Evolutionary conservation across 108 stramenopile species (phyloP).

Genomic region (Nitzschia putrida): DNA sequence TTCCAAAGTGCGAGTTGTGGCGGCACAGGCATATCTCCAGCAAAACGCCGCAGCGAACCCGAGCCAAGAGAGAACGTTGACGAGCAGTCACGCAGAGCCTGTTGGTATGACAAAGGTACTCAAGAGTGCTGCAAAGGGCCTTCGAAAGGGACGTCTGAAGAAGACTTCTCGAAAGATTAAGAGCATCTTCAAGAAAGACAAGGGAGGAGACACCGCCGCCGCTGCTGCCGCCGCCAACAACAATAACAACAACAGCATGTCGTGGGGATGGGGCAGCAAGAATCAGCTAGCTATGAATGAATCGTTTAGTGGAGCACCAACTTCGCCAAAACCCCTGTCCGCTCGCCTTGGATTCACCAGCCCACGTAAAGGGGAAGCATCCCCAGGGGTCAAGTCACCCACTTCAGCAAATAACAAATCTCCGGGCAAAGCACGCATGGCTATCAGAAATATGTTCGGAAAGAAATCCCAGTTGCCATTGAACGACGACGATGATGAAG

Average conservation of each 20-base stretch:
- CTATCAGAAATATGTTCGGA: not conserved
- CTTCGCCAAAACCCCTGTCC: not conserved
- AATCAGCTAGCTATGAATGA: conserved; percentile 14
- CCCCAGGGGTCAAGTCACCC: not conserved
- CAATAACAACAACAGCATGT: too few species aligned
- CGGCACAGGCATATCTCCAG: not conserved
- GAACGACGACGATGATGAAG: conserved; percentile 6
- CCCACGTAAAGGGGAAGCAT: not conserved
- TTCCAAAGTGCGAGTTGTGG: not conserved
- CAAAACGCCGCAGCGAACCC: not conserved
- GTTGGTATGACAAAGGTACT: conserved; percentile 5
- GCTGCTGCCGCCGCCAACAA: too few species aligned
- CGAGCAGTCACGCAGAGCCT: not conserved
- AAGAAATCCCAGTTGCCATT: not conserved
- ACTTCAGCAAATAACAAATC: not conserved
- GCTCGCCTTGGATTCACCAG: not conserved
- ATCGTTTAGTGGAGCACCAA: not conserved
- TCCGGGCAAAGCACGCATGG: not conserved
- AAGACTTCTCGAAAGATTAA: conserved; percentile 13
- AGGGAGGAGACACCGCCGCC: not conserved
- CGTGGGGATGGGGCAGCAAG: conserved; percentile 18
- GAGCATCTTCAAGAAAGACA: conserved; percentile 15
- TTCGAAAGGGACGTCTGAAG: not conserved
- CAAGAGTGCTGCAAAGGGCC: conserved; percentile 10
- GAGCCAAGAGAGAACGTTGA: not conserved